phyloP scores from a whole-genome alignment of 129 eudicot genomes.

The Arctium lappa region DNA sequence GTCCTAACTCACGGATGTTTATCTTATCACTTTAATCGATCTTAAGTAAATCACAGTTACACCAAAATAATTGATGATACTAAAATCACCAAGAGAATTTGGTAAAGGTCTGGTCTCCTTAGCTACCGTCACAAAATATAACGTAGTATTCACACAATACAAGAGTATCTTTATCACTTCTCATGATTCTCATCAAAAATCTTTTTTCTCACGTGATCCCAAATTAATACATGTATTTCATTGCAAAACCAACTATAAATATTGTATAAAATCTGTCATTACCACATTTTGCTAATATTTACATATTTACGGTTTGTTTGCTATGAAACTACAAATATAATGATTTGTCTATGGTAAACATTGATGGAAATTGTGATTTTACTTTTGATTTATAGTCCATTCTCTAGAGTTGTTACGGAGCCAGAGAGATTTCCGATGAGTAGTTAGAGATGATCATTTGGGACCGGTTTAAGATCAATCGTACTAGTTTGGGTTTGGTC shows the following conservation, averaged over 20 bases:
- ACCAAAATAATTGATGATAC: no score
- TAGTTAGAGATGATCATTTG: background rate
- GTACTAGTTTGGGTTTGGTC: no score
- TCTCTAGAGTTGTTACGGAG: background rate
- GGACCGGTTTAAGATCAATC: no score
- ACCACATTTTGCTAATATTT: background rate
- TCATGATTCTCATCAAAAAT: no score
- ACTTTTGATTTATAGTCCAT: background rate
- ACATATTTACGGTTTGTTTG: background rate
- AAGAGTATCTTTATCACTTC: background rate
- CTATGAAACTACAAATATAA: background rate
- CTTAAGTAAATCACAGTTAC: background rate
- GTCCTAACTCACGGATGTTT: no score
- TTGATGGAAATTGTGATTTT: background rate
- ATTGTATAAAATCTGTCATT: background rate
- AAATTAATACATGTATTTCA: background rate
- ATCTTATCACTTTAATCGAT: no score
- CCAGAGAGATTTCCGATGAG: background rate
- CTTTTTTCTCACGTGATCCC: background rate
- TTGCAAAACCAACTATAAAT: background rate
- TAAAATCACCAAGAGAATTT: no score
- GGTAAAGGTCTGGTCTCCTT: background rate
- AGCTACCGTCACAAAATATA: background rate
- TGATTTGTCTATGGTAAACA: background rate
- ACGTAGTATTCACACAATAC: background rate